These are phyloP conservation scores for Ilyonectria sp. DNA, from an alignment of 2,329 filamentous ascomycete species.

Conservation along the genomic window DNA sequence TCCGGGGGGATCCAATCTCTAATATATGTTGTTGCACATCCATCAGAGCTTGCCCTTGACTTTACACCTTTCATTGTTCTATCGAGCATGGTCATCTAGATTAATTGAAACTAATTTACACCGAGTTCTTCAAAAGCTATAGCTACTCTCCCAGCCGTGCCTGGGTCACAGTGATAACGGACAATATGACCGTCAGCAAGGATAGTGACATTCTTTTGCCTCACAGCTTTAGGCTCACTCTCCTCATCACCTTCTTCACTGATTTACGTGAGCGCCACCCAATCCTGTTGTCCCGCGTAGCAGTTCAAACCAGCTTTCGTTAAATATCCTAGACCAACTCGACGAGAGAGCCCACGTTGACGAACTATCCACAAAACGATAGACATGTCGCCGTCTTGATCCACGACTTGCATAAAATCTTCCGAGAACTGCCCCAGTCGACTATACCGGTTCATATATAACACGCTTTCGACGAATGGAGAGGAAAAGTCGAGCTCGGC, in stretches of 20 bases:
- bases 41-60: too few relatives aligned
- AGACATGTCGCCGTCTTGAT: neutral
- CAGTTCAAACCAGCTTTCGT: neutral
- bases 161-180: too few relatives aligned
- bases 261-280: neutral
- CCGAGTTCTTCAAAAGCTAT: too few relatives aligned
- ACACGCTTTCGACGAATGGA: neutral
- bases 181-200: too few relatives aligned
- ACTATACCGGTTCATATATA: neutral
- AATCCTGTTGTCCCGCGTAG: neutral
- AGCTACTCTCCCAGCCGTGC: too few relatives aligned
- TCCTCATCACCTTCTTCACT: too few relatives aligned
- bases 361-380: neutral
- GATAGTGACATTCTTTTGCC: too few relatives aligned
- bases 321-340: neutral
- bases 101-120: too few relatives aligned
- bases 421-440: neutral
- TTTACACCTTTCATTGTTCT: too few relatives aligned
- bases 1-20: slow-evolving; percentile 63
- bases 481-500: neutral
- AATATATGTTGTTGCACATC: slow-evolving; percentile 66
- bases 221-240: too few relatives aligned
- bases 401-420: neutral
- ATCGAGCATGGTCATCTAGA: too few relatives aligned
- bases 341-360: neutral